Percentiles rank a stretch among this genome's conserved stretches.
phyloP scores from a whole-genome alignment of 768 basidiomycete genomes.

The Russula ochroleuca region DNA sequence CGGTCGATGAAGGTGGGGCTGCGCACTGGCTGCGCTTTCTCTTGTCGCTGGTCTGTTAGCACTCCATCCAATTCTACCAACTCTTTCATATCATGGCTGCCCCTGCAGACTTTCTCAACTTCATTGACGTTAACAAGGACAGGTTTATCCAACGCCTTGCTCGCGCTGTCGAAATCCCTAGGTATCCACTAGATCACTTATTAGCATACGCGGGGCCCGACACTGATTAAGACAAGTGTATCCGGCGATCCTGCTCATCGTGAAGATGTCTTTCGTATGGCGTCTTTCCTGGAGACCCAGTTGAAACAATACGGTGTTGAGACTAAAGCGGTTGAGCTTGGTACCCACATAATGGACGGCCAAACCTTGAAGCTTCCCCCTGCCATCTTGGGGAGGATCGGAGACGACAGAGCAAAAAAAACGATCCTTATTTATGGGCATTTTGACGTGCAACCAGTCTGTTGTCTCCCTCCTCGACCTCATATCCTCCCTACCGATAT shows the following conservation, averaged over 20 bases:
- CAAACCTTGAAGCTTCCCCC: constrained; percentile 74
- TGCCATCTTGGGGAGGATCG: constrained; percentile 75
- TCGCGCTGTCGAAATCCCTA: constrained; percentile 81
- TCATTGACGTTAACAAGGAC: constrained; percentile 66
- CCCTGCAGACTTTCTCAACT: constrained; percentile 38
- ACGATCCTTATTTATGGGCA: constrained; percentile 93
- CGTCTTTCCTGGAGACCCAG: constrained; percentile 68
- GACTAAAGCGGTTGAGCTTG: constrained; percentile 71
- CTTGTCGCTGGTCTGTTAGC: too few relatives aligned
- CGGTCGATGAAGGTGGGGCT: too few relatives aligned
- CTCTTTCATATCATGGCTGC: constrained; percentile 35
- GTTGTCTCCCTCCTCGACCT: constrained; percentile 28
- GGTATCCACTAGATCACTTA: constrained; percentile 37
- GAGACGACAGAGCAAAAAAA: constrained; percentile 84
- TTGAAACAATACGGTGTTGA: constrained; percentile 75
- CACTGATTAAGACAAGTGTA: constrained; percentile 39
- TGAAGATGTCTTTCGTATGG: constrained; percentile 81
- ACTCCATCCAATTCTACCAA: not conserved
- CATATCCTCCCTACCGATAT: not conserved
- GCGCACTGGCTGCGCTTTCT: too few relatives aligned
- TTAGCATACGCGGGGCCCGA: not conserved
- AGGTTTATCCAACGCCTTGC: constrained; percentile 74
- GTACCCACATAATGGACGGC: constrained; percentile 68
- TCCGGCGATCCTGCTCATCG: constrained; percentile 69
- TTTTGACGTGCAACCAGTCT: constrained; percentile 90